Percentiles rank a stretch among this genome's conserved stretches.
phyloP scores from a whole-genome alignment of 2,329 filamentous ascomycete species.

The Stromatinia cepivora region DNA sequence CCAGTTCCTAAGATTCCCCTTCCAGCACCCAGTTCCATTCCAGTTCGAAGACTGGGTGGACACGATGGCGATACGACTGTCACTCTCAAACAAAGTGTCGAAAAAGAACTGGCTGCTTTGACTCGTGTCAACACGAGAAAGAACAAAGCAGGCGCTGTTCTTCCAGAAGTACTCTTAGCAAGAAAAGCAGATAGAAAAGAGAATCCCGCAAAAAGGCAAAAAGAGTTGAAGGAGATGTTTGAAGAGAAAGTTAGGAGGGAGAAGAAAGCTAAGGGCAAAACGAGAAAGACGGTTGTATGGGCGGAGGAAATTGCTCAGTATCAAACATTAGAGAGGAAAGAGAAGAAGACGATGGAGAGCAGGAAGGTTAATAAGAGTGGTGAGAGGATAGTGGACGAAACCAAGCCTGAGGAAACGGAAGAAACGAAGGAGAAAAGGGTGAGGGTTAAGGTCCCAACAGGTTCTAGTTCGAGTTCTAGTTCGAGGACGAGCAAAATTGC shows the following conservation, averaged over 20 bases:
- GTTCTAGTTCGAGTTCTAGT: constrained; percentile 34
- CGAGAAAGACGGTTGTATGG: constrained; percentile 39
- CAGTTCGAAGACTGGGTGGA: constrained; percentile 36
- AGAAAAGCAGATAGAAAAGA: constrained; percentile 45
- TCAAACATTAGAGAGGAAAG: constrained; percentile 31
- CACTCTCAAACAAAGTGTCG: constrained; percentile 41
- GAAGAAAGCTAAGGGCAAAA: constrained; percentile 35
- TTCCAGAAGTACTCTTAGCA: constrained; percentile 37
- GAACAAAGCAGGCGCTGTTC: constrained; percentile 46
- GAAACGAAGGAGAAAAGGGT: constrained; percentile 34
- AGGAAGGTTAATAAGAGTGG: constrained; percentile 23
- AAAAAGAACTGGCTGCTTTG: constrained; percentile 47
- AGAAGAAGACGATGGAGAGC: constrained; percentile 32
- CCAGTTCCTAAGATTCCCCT: constrained; percentile 34
- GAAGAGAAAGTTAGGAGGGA: constrained; percentile 34
- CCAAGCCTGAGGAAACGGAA: constrained; percentile 31
- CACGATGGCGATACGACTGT: constrained; percentile 38
- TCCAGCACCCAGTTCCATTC: constrained; percentile 39
- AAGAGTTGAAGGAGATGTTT: constrained; percentile 40
- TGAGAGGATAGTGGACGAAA: constrained; percentile 27
- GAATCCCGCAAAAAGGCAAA: constrained; percentile 44
- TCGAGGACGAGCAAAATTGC: constrained; percentile 33
- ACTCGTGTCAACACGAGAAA: constrained; percentile 49
- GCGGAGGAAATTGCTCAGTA: constrained; percentile 39
- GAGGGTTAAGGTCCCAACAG: constrained; percentile 29